Conservation (phyloP, 116 monocot species). For the Posidonia oceanica region DNA sequence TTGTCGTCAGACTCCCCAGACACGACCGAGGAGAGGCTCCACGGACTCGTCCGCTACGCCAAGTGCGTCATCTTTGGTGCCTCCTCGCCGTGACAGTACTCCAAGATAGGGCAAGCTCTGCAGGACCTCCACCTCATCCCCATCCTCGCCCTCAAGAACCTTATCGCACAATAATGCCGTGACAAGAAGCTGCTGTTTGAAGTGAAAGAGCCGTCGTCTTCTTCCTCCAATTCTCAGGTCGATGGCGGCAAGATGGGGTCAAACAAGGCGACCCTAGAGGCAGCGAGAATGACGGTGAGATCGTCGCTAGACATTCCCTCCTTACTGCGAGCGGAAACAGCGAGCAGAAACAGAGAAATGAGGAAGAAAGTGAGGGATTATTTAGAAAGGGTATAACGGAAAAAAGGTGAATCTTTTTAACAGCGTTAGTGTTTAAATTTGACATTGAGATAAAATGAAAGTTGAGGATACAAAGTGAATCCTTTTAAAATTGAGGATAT, state of each 20-base stretch:
- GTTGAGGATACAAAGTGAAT: no score
- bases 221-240: neutral
- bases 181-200: conserved; percentile 14
- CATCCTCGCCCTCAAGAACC: conserved; percentile 48
- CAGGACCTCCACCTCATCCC: conserved; percentile 31
- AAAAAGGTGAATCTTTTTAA: no score
- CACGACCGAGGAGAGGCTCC: conserved; percentile 7
- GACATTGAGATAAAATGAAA: no score
- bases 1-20: conserved; percentile 17
- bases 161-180: conserved; percentile 47
- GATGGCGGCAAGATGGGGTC: neutral
- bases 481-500: no score
- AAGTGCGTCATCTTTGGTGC: conserved; percentile 57
- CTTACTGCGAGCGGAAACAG: no score
- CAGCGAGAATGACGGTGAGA: neutral
- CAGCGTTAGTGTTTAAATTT: no score
- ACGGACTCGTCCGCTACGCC: conserved; percentile 38
- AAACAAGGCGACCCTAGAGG: neutral
- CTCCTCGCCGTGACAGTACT: no score
- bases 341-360: no score
- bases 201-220: neutral
- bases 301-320: no score
- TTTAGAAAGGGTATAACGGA: no score
- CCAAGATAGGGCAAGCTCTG: conserved; percentile 37
- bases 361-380: no score